Evolutionary conservation across 768 basidiomycete species (phyloP), one percentile per base, ranked within the genome.

Genomic region (Ramaria sp.): DNA sequence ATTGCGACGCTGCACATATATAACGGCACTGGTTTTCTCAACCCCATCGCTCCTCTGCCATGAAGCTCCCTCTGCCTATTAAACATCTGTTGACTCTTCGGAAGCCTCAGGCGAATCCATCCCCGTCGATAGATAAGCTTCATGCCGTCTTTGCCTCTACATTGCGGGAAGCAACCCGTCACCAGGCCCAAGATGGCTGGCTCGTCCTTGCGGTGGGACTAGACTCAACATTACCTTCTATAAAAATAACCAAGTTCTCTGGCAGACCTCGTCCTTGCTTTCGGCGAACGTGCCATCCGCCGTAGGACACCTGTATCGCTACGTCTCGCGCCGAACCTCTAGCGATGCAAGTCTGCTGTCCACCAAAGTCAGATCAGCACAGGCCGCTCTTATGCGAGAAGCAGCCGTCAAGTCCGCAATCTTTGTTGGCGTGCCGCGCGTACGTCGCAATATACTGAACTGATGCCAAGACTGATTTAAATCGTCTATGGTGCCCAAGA

Each of bases 381-480:
- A 55, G 9, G 53, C 87, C 58, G 86, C 88, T 59, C 66, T 90
- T 60, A 92, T 95, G 80, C 78, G 92, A 43, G 92, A 95, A 71
- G 79, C 88, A 28, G 88, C 87, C 28, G 64, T 95, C 66, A 95
- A 95, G 72, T 90, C 88, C 64, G 78, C 81, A 63, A 86, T 92
- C 62, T 93, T 95, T 64, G 80, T 90, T 53, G 88, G 89, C 43
- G 87, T 91, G 52, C 88, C 89, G 61, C 76, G 86, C 66, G 88
- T 88, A 65, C 71, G 81, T n/a, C n/a, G n/a, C n/a, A n/a, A n/a
- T 68, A 38, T 28, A 47, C 18, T 24, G 28, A 50, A 7, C 8
- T 47, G 45, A 8, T 41, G 39, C 1, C 39, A 9, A 41, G 6
- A n/a, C 25, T 27, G 3, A 47, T 13, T 2, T 22, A n/a, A 1